Conservation (phyloP, 2,329 filamentous ascomycete species). For the Hirsutella rhossiliensis region DNA sequence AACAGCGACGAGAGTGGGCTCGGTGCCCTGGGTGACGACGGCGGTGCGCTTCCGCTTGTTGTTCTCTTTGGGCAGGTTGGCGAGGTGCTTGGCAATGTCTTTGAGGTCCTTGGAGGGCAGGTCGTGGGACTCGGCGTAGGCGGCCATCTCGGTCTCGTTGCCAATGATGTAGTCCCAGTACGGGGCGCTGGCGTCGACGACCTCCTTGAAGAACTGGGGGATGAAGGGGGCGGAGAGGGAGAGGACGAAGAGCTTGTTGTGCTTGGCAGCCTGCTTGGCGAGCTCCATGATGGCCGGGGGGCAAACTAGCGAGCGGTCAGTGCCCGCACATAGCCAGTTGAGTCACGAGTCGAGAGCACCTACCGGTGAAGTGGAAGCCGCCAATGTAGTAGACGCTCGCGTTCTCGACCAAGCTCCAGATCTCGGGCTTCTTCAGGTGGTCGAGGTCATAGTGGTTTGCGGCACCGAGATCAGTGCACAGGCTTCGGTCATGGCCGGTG, state of each 20-base stretch:
- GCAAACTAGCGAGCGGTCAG: conserved; percentile 45
- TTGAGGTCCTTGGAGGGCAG: conserved; percentile 66
- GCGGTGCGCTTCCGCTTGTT: conserved; percentile 69
- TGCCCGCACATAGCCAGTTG: neutral
- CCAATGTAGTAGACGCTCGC: conserved; percentile 87
- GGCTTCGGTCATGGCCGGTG: conserved; percentile 87
- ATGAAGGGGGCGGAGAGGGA: conserved; percentile 95
- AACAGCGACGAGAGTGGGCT: conserved; percentile 75
- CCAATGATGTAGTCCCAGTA: conserved; percentile 96
- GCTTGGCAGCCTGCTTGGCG: conserved; percentile 74
- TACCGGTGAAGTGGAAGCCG: conserved; percentile 84
- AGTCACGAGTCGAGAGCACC: conserved; percentile 3
- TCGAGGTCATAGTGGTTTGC: conserved; percentile 96
- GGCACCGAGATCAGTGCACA: conserved; percentile 90
- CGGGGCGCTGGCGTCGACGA: conserved; percentile 69
- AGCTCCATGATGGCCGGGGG: conserved; percentile 82
- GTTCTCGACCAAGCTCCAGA: conserved; percentile 85
- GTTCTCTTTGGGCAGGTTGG: conserved; percentile 88
- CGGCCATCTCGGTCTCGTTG: conserved; percentile 88
- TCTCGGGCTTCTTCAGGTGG: conserved; percentile 79
- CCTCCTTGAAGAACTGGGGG: conserved; percentile 94
- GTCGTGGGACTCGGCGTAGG: conserved; percentile 74
- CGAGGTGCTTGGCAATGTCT: conserved; percentile 76
- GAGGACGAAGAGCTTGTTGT: conserved; percentile 87
- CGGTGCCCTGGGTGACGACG: conserved; percentile 89